Evolutionary conservation across 2,329 filamentous ascomycete species (phyloP), one percentile per base, ranked within the genome.

Genomic region (Ophiostoma fasciatum): DNA sequence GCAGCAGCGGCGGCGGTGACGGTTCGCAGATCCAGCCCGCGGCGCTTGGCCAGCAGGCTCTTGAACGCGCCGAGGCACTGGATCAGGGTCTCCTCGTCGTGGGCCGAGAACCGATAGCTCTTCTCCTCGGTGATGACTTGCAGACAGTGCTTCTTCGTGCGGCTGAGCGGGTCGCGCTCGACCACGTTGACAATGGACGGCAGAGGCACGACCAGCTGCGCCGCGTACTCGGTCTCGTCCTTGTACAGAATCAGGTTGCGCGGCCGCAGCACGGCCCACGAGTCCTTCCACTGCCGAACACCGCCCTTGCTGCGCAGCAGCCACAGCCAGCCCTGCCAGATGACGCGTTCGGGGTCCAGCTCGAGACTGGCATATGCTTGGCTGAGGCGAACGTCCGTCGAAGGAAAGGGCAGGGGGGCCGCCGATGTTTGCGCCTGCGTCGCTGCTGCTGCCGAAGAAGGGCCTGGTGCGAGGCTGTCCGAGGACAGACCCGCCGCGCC

Each of bases 41-140:
- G 72, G 37, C 80, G 64, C 60, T 77, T 84, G 27, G 75, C 71
- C 28, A 90, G 59, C 39, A 88, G 59, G 52, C 85, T 94, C 61
- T 96, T 96, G 60, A 94, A 76, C 0, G 85, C 82, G 3, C 88
- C 90, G 1, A 98, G 66, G 61, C 84, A 93, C 45, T 78, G 79
- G 27, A 87, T 76, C 38, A 96, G 62, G 2, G 70, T 66, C 49
- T 94, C 84, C 54, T 98, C 90, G 49, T 83, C 76, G 15, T 72
- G 64, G 0, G 85, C 74, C 51, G 78, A 82, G 45, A 90, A 80
- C 21, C 78, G 71, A 48, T 78, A 82, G 37, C 71, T 81, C 59
- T 84, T 90, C 52, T 96, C 88, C 49, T 94, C 88, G 25, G 81
- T 82, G 50, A 98, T 94, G 48, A 96, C 71, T 57, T 96, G 88